phyloP scores from a whole-genome alignment of 164 flowering plant species.

The Vitis labrusca region DNA sequence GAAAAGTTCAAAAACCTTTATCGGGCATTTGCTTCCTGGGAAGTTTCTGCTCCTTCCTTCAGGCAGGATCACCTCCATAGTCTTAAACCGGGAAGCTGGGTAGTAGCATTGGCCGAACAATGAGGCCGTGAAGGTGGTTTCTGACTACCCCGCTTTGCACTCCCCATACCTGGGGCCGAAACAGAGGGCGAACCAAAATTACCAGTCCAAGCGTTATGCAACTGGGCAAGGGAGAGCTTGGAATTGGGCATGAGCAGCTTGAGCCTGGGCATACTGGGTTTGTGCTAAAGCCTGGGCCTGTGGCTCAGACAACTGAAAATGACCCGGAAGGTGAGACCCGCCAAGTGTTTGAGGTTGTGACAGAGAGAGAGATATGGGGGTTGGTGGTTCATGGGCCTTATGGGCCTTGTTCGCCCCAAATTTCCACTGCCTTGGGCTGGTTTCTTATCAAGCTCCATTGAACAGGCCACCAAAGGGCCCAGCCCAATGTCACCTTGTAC shows the following conservation, averaged over 20 bases:
- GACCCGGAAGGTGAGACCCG: conserved; percentile 41
- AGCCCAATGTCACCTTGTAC: too few species aligned
- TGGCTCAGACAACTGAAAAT: conserved; percentile 43
- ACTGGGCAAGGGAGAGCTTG: conserved; percentile 31
- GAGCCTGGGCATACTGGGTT: conserved; percentile 35
- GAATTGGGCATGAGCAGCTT: conserved; percentile 21
- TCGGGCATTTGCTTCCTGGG: conserved; percentile 71
- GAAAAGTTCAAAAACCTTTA: conserved; percentile 8
- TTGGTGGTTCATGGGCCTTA: conserved; percentile 28
- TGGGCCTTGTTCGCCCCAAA: conserved; percentile 29
- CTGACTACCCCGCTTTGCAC: conserved; percentile 55
- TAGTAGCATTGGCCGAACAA: conserved; percentile 38
- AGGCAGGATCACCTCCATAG: conserved; percentile 82
- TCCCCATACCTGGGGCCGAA: conserved; percentile 44
- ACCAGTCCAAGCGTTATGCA: conserved; percentile 31
- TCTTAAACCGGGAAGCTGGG: conserved; percentile 48
- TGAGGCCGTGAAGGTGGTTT: conserved; percentile 72
- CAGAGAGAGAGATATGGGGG: conserved; percentile 36
- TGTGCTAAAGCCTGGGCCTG: conserved; percentile 32
- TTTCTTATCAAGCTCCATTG: too few species aligned
- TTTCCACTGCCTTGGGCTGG: conserved; percentile 19
- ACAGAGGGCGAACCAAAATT: conserved; percentile 45
- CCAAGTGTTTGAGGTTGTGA: conserved; percentile 35
- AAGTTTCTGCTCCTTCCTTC: conserved; percentile 64
- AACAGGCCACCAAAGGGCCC: too few species aligned